Conservation (phyloP, 2,329 filamentous ascomycete species). For the Neophaeococcomyces mojaviensis region DNA sequence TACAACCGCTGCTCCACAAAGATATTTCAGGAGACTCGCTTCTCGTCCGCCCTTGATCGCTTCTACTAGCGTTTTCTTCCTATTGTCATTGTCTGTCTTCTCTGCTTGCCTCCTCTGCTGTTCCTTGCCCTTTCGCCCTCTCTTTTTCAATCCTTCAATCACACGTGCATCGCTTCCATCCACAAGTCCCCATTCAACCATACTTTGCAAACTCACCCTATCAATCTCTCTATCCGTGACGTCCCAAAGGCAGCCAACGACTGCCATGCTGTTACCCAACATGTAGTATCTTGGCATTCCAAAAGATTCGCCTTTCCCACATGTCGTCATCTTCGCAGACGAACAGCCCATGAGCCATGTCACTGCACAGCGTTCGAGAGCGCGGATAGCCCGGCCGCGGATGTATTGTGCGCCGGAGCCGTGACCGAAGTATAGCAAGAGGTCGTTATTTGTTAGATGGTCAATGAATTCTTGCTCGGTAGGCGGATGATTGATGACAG, state of each 20-base stretch:
- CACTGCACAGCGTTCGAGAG: constrained; percentile 68
- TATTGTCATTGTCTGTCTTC: constrained; percentile 21
- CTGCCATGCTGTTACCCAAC: constrained; percentile 74
- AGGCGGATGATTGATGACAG: constrained; percentile 61
- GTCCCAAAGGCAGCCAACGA: constrained; percentile 93
- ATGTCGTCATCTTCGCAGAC: constrained; percentile 70
- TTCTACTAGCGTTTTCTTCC: constrained; percentile 59
- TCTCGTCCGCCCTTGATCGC: constrained; percentile 68
- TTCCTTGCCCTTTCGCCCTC: constrained; percentile 25
- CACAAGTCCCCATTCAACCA: constrained; percentile 81
- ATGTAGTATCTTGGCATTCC: constrained; percentile 90
- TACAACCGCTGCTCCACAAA: constrained; percentile 89
- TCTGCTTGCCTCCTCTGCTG: constrained; percentile 31
- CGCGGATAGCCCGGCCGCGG: constrained; percentile 71
- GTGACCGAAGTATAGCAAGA: constrained; percentile 92
- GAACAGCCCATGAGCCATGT: constrained; percentile 92
- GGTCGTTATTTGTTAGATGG: constrained; percentile 57
- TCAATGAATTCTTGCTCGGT: constrained; percentile 68
- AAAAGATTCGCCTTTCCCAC: constrained; percentile 82
- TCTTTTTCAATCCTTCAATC: constrained; percentile 24
- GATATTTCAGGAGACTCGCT: constrained; percentile 78
- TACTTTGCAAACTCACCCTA: constrained; percentile 69
- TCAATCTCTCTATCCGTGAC: constrained; percentile 97
- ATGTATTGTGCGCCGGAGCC: constrained; percentile 94
- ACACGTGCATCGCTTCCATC: constrained; percentile 29